phyloP scores from a whole-genome alignment of 2,329 filamentous ascomycete genomes.

The Phaeosphaeria sp. region DNA sequence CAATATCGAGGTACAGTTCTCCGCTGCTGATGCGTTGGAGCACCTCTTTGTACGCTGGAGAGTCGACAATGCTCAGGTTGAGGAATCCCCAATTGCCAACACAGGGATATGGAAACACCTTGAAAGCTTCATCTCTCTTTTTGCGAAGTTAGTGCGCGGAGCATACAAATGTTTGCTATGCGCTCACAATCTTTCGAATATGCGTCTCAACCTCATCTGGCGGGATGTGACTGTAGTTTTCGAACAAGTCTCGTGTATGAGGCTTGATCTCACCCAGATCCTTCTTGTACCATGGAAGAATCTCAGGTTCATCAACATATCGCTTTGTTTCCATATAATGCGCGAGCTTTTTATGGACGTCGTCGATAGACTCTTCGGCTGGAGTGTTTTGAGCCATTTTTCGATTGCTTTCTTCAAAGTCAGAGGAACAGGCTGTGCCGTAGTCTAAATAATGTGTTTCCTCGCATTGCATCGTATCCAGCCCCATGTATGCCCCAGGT shows the following conservation, averaged over 20 bases:
- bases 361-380: constrained; percentile 3
- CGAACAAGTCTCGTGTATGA: constrained; percentile 43
- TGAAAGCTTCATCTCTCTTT: constrained; percentile 13
- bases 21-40: constrained; percentile 44
- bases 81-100: constrained; percentile 47
- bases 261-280: constrained; percentile 37
- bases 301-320: constrained; percentile 26
- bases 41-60: constrained; percentile 38
- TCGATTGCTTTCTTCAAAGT: not conserved
- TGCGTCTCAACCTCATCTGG: constrained; percentile 45
- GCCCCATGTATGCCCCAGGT: not conserved
- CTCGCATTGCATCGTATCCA: not conserved
- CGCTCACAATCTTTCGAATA: constrained; percentile 42
- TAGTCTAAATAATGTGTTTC: not conserved
- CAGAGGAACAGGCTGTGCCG: not conserved
- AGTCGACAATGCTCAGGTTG: constrained; percentile 35
- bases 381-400: constrained; percentile 16
- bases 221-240: constrained; percentile 49
- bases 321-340: constrained; percentile 23
- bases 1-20: constrained; percentile 50
- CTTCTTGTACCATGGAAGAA: constrained; percentile 41
- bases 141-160: not conserved
- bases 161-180: not conserved
- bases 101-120: constrained; percentile 42
- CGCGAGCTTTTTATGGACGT: constrained; percentile 15